Percentiles rank a stretch among this genome's conserved stretches.
Conservation (phyloP, 2,329 filamentous ascomycete species). For the Colletotrichum zoysiae region DNA sequence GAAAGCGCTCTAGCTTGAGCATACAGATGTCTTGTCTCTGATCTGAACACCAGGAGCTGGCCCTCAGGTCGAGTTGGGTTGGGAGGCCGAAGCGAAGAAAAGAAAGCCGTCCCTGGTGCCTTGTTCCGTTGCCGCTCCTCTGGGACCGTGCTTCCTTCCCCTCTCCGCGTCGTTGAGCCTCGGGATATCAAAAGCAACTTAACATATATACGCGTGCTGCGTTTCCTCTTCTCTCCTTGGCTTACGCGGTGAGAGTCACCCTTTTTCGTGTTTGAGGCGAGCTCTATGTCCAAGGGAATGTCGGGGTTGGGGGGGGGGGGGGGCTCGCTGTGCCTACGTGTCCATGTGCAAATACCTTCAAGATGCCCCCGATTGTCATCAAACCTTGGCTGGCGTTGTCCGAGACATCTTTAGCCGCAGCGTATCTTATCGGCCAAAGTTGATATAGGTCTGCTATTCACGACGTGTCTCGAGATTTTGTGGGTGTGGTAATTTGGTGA, state of each 20-base stretch:
- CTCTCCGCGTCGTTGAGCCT: neutral
- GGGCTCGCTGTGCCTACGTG: neutral
- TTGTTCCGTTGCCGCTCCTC: slow-evolving; percentile 6
- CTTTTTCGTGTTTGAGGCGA: neutral
- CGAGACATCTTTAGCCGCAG: neutral
- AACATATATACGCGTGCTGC: neutral
- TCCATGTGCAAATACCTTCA: neutral
- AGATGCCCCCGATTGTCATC: neutral
- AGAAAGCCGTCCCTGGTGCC: slow-evolving; percentile 17
- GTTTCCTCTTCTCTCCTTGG: slow-evolving; percentile 34
- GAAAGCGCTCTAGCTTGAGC: slow-evolving; percentile 19
- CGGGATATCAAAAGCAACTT: slow-evolving; percentile 13
- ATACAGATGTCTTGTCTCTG: slow-evolving; percentile 32
- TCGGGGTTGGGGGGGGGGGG: neutral
- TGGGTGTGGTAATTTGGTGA: slow-evolving; percentile 1
- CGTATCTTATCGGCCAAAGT: neutral
- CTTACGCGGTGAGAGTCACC: neutral
- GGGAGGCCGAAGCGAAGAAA: slow-evolving; percentile 14
- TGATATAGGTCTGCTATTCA: neutral
- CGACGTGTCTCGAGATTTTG: neutral
- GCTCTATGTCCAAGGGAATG: neutral
- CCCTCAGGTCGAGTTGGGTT: slow-evolving; percentile 2
- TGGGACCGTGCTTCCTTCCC: neutral
- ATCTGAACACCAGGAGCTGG: slow-evolving; percentile 12
- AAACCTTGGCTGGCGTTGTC: neutral